Percentiles rank a stretch among this genome's conserved stretches.
These are phyloP conservation scores for Ceratobasidium sp. DNA, from an alignment of 1,284 basidiomycete species.

Conservation along the genomic window DNA sequence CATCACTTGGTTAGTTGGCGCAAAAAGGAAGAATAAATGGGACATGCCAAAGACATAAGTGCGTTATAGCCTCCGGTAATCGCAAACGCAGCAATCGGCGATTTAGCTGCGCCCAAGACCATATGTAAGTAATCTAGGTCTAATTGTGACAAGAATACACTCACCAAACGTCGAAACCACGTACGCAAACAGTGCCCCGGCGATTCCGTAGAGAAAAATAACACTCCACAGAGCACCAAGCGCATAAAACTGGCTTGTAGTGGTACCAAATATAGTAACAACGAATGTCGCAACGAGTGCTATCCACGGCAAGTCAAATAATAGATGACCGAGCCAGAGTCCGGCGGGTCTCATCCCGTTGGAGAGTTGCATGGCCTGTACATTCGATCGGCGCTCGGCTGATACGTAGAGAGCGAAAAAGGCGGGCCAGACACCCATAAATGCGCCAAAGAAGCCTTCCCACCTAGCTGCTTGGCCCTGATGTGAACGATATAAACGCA, in stretches of 20 bases:
- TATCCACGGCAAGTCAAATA: constrained; percentile 74
- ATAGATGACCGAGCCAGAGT: constrained; percentile 81
- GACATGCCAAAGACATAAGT: constrained; percentile 69
- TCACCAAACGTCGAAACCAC: constrained; percentile 66
- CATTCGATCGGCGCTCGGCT: constrained; percentile 70
- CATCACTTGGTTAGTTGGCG: too few species aligned
- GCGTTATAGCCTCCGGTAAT: constrained; percentile 76
- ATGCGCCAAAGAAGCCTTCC: constrained; percentile 68
- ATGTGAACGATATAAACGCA: background rate
- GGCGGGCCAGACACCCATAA: constrained; percentile 80
- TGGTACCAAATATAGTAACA: constrained; percentile 67
- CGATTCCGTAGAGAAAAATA: constrained; percentile 75
- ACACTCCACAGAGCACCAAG: constrained; percentile 78
- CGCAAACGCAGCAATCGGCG: constrained; percentile 79
- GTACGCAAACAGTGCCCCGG: constrained; percentile 74
- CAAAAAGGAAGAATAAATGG: background rate
- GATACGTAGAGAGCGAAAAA: constrained; percentile 82
- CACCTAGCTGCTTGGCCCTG: constrained; percentile 16
- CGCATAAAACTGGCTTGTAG: constrained; percentile 71
- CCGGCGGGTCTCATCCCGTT: constrained; percentile 79
- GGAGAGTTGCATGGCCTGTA: constrained; percentile 80
- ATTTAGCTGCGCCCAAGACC: constrained; percentile 54
- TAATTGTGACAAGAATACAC: background rate
- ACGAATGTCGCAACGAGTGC: constrained; percentile 69
- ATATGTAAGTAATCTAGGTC: background rate